A percentile compares a stretch with the other conserved stretches of the same genome.
Evolutionary conservation across 148 eudicot species (phyloP).

Genomic region (Persicaria maculosa): DNA sequence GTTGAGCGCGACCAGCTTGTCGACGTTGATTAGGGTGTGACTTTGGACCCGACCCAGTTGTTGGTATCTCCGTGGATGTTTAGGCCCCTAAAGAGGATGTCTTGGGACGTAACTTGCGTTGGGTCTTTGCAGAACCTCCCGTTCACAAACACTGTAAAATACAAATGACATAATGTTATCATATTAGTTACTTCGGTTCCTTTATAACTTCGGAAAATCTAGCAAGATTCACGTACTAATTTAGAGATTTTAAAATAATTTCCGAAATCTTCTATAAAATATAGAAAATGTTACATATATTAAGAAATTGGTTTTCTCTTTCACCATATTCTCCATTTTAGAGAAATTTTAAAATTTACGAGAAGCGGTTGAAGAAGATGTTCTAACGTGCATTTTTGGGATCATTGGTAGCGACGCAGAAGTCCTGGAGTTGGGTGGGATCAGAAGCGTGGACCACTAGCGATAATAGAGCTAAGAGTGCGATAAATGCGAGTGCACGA

Average conservation of each 20-base stretch:
- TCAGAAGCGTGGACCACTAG: slow-evolving; percentile 1
- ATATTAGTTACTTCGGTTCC: too few relatives aligned
- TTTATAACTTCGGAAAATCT: too few relatives aligned
- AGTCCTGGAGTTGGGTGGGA: slow-evolving; percentile 11
- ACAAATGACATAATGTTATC: not conserved
- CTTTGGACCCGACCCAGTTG: slow-evolving; percentile 10
- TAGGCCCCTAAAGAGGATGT: slow-evolving; percentile 11
- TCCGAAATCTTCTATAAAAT: too few relatives aligned
- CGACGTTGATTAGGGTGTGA: slow-evolving; percentile 9
- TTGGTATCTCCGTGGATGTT: slow-evolving; percentile 8
- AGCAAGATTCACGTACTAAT: too few relatives aligned
- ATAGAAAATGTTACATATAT: too few relatives aligned
- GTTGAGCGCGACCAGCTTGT: not conserved
- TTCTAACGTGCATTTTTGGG: slow-evolving; percentile 1
- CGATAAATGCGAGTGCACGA: slow-evolving; percentile 2
- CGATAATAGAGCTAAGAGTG: slow-evolving; percentile 9
- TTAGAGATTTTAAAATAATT: too few relatives aligned
- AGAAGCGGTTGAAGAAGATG: too few relatives aligned
- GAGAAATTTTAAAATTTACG: too few relatives aligned
- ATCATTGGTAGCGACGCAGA: not conserved
- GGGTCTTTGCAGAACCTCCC: slow-evolving; percentile 13
- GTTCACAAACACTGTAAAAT: slow-evolving; percentile 13
- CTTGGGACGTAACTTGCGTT: not conserved
- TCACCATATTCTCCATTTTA: too few relatives aligned
- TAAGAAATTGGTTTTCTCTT: too few relatives aligned